Evolutionary conservation across 345 rosid species (phyloP).

Genomic region (Hevea brasiliensis): DNA sequence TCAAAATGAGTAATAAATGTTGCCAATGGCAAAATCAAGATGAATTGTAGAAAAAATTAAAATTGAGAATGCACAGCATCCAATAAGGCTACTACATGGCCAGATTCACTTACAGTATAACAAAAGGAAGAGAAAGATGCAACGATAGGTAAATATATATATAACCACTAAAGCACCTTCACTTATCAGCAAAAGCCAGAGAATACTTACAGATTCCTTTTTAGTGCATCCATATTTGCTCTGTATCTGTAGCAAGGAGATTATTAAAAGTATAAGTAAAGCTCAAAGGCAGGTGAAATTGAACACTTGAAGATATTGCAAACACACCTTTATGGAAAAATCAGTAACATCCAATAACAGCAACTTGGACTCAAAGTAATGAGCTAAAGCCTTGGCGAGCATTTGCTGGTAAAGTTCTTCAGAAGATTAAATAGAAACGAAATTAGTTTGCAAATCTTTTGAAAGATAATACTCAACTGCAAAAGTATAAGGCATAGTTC

Average conservation of each 20-base stretch:
- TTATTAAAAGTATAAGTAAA: conserved; percentile 21
- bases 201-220: conserved; percentile 65
- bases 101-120: too few species aligned
- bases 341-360: conserved; percentile 72
- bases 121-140: background rate
- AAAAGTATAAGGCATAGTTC: conserved; percentile 5
- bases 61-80: background rate
- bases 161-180: background rate
- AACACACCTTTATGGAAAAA: conserved; percentile 73
- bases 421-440: conserved; percentile 21
- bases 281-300: background rate
- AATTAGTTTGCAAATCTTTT: conserved; percentile 13
- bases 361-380: conserved; percentile 75
- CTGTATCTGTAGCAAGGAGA: conserved; percentile 61
- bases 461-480: background rate
- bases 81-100: background rate
- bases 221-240: conserved; percentile 76
- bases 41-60: background rate
- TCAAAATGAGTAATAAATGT: conserved; percentile 1
- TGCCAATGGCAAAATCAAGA: background rate
- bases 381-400: conserved; percentile 93
- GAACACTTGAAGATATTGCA: background rate
- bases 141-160: background rate
- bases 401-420: conserved; percentile 84
- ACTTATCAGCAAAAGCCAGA: background rate